Conservation (phyloP, 768 basidiomycete species). For the Psilocybe cubensis region DNA sequence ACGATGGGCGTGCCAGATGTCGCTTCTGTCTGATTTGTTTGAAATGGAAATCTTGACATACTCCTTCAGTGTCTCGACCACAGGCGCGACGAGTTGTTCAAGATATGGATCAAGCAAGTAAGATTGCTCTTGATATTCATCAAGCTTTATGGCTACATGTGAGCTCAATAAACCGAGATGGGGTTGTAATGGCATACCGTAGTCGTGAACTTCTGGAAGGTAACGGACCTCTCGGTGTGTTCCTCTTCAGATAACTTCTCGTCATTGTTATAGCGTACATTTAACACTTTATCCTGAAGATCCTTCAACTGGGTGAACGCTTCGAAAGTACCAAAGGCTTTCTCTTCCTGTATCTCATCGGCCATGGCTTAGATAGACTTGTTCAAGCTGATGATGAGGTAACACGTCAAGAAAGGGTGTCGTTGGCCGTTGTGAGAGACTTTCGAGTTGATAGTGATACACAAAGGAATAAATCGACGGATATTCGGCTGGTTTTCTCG, state of each 20-base stretch:
- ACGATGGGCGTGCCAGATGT: conserved; percentile 46
- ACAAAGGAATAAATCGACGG: not conserved
- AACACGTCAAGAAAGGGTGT: not conserved
- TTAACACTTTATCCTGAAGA: conserved; percentile 54
- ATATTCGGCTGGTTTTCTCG: not conserved
- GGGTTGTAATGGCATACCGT: conserved; percentile 47
- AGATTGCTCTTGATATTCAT: conserved; percentile 90
- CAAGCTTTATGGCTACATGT: conserved; percentile 55
- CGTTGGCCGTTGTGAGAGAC: not conserved
- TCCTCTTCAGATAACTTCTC: conserved; percentile 39
- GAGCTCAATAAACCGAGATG: not conserved
- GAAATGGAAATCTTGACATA: conserved; percentile 48
- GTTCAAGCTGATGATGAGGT: not conserved
- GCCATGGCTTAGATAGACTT: conserved; percentile 5
- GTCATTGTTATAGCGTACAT: conserved; percentile 46
- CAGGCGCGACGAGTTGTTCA: conserved; percentile 76
- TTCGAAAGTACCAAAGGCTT: conserved; percentile 60
- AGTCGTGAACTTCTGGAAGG: conserved; percentile 44
- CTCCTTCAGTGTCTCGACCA: conserved; percentile 63
- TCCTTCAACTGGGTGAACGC: conserved; percentile 61
- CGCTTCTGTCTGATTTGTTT: conserved; percentile 30
- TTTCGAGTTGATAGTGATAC: not conserved
- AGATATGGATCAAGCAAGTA: conserved; percentile 92
- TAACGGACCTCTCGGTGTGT: conserved; percentile 41
- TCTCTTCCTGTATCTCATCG: conserved; percentile 37